Conservation (phyloP, 1,139 yeast genomes). For the Debaryomycetaceae sp. region DNA sequence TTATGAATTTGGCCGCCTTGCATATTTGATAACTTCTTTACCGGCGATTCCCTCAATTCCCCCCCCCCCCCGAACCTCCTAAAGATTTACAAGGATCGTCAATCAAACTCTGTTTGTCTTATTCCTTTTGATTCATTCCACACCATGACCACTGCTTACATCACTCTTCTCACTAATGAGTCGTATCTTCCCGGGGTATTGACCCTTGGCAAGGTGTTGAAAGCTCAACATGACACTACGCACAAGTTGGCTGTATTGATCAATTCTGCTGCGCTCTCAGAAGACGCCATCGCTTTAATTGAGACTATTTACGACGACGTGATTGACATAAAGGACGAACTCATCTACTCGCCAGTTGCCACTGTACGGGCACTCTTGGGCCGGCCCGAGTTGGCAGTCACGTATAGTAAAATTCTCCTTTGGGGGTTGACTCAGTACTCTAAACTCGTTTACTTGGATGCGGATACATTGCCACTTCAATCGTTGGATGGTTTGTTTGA, state of each 20-base stretch:
- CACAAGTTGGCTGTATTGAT: constrained; percentile 21
- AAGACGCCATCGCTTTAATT: constrained; percentile 16
- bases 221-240: constrained; percentile 15
- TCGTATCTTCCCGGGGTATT: constrained; percentile 30
- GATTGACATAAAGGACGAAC: constrained; percentile 19
- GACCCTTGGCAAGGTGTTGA: constrained; percentile 22
- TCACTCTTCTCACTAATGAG: constrained; percentile 27
- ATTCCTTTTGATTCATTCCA: no score
- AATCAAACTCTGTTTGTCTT: no score
- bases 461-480: constrained; percentile 26
- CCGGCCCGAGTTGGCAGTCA: constrained; percentile 24
- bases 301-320: constrained; percentile 21
- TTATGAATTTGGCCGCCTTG: no score
- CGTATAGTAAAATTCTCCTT: constrained; percentile 24
- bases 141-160: constrained; percentile 22
- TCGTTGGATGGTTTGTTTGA: constrained; percentile 22
- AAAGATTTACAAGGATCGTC: no score
- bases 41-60: no score
- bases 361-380: constrained; percentile 19
- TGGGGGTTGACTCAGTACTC: constrained; percentile 25
- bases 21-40: no score
- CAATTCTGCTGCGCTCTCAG: constrained; percentile 15
- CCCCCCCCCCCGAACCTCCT: no score
- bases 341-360: constrained; percentile 18
- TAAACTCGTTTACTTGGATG: constrained; percentile 25